A percentile compares a stretch with the other conserved stretches of the same genome.
Evolutionary conservation across 1,139 yeast species (phyloP).

Genomic region (Yamadazyma buinensis): DNA sequence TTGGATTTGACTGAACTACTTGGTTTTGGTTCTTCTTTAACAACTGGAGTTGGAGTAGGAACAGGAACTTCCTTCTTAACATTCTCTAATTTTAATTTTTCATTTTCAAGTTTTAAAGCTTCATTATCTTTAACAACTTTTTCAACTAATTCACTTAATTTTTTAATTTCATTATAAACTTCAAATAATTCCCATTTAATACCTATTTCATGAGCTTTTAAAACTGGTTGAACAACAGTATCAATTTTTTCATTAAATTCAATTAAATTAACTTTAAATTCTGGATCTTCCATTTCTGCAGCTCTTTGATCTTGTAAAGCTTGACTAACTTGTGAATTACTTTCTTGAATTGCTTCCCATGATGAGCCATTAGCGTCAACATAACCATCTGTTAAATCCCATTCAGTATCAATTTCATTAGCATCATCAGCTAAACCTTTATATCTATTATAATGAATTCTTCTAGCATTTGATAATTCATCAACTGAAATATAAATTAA

Average conservation of each 20-base stretch:
- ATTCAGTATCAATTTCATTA: slow-evolving; percentile 71
- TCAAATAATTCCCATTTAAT: slow-evolving; percentile 65
- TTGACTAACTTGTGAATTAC: slow-evolving; percentile 31
- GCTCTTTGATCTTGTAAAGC: slow-evolving; percentile 49
- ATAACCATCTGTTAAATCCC: slow-evolving; percentile 83
- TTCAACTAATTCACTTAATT: slow-evolving; percentile 40
- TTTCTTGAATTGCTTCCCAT: slow-evolving; percentile 39
- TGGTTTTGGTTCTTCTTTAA: slow-evolving; percentile 2
- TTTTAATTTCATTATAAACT: slow-evolving; percentile 47
- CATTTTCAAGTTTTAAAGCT: slow-evolving; percentile 20
- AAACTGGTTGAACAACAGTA: slow-evolving; percentile 52
- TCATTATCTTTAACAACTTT: slow-evolving; percentile 41
- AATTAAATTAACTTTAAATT: slow-evolving; percentile 48
- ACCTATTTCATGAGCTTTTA: slow-evolving; percentile 51
- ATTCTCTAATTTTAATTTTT: neutral
- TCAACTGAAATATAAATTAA: slow-evolving; percentile 56
- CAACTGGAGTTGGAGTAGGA: slow-evolving; percentile 6
- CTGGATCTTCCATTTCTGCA: slow-evolving; percentile 73
- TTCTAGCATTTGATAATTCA: slow-evolving; percentile 63
- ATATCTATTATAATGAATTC: slow-evolving; percentile 69
- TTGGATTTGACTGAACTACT: slow-evolving; percentile 1
- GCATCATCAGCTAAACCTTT: slow-evolving; percentile 73
- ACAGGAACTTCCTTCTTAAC: slow-evolving; percentile 1
- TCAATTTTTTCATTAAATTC: slow-evolving; percentile 50
- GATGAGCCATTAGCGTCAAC: slow-evolving; percentile 34